Base-by-base conservation (phyloP, 2,329 filamentous ascomycete genomes). In the Plectosphaerella plurivora region DNA sequence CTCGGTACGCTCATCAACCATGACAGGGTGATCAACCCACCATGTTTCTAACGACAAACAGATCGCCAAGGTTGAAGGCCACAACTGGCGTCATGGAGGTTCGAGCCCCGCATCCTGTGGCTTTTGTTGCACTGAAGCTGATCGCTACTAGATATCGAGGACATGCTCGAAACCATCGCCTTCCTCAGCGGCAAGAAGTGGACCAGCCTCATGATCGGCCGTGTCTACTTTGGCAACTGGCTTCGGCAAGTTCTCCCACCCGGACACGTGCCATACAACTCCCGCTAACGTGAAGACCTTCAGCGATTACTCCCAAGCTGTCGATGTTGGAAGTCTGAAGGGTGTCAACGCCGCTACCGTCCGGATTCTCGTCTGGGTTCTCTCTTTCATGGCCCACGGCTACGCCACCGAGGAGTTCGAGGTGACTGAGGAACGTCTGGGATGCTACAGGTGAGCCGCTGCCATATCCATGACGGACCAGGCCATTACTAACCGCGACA, bases 401-500 rank as follows among this genome's bases (percentile, higher is more conserved):
- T 93, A 91, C 70, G 89, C 88, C n/a, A 93, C 89, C 1, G 87
- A 82, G 46, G 89, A 93, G 63, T 94, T 91, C 60, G 89, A 93
- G 63, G 89, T 93, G 45, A 93, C 89, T 1, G 81, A 87, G 41
- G 89, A 93, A 55, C 82, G 89, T 36, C 77, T 94, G 18, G 89
- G 89, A 24, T 86, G 88, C 56, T 94, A 94, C 68, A 44, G 41
- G 41, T 44, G 18, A 12, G n/a, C 5, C 16, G 15, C 16, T 14
- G 2, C 15, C 41, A 16, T 22, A 3, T 2, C 41, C 41, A 18
- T 20, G 41, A 18, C 11, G n/a, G 5, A 9, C 41, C 7, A 10
- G 16, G n/a, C 16, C n/a, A 20, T 5, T 5, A 20, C 41, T 44
- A 12, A 44, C 41, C 10, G 5, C 5, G n/a, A 11, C 41, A 82